Conservation (phyloP, 345 rosid genomes). For the Passiflora organensis region DNA sequence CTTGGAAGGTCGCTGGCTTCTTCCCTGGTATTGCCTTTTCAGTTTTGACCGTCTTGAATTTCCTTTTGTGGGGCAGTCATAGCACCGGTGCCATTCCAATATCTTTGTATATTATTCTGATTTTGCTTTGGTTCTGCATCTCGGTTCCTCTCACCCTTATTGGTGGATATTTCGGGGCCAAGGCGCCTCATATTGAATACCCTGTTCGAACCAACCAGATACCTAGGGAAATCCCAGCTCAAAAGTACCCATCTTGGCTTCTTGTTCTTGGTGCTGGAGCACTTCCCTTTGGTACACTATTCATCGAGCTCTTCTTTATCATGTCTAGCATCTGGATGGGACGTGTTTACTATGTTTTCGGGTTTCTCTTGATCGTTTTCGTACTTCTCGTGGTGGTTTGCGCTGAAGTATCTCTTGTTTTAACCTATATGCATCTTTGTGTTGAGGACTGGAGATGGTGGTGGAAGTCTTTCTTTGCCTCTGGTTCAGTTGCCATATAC, state of each 20-base stretch:
- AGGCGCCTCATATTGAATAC: constrained; percentile 59
- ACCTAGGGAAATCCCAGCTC: constrained; percentile 71
- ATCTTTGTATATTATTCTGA: constrained; percentile 43
- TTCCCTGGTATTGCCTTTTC: constrained; percentile 71
- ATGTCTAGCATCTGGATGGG: constrained; percentile 81
- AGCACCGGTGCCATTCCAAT: constrained; percentile 76
- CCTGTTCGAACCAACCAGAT: constrained; percentile 74
- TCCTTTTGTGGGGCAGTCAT: constrained; percentile 61
- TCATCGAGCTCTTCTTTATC: constrained; percentile 78
- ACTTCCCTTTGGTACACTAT: constrained; percentile 67
- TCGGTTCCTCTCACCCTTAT: constrained; percentile 66
- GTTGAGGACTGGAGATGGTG: constrained; percentile 78
- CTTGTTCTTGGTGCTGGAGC: constrained; percentile 73
- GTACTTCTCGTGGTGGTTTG: constrained; percentile 66
- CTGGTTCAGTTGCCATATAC: constrained; percentile 69
- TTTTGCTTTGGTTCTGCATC: constrained; percentile 62
- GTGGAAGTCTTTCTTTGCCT: constrained; percentile 78
- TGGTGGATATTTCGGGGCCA: constrained; percentile 63
- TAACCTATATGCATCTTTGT: constrained; percentile 73
- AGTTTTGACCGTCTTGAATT: constrained; percentile 50
- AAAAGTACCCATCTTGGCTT: constrained; percentile 72
- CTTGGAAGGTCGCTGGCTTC: constrained; percentile 71
- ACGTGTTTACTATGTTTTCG: constrained; percentile 64
- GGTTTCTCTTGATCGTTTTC: constrained; percentile 54
- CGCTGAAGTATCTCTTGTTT: constrained; percentile 63